These are phyloP conservation scores for Microbotryum lychnidis-dioicae DNA, from an alignment of 1,284 basidiomycete genomes.

Conservation along the genomic window DNA sequence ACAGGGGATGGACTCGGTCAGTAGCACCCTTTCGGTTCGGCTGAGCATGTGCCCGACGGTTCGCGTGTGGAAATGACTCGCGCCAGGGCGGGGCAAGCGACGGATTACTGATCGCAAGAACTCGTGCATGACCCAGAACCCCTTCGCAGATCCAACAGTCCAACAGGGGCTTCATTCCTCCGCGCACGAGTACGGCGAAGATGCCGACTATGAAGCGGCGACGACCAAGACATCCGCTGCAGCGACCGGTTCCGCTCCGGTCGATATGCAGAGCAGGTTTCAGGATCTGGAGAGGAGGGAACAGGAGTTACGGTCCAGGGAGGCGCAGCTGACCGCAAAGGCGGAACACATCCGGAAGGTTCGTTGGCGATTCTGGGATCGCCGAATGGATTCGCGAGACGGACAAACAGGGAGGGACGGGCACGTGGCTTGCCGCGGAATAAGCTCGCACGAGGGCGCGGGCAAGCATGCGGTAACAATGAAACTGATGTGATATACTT, in stretches of 20 bases:
- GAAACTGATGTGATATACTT: too few species aligned
- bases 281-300: constrained; percentile 65
- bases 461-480: too few species aligned
- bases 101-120: too few species aligned
- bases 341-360: constrained; percentile 56
- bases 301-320: constrained; percentile 66
- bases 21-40: neutral
- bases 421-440: too few species aligned
- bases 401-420: too few species aligned
- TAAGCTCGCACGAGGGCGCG: too few species aligned
- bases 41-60: neutral
- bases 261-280: constrained; percentile 44
- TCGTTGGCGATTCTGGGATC: too few species aligned
- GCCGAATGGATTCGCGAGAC: too few species aligned
- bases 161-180: constrained; percentile 13
- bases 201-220: neutral
- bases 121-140: constrained; percentile 29
- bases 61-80: neutral
- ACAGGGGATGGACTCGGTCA: constrained; percentile 9
- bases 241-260: constrained; percentile 29
- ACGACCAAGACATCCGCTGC: neutral
- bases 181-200: constrained; percentile 7
- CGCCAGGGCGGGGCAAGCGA: too few species aligned
- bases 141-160: constrained; percentile 41
- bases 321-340: constrained; percentile 53